phyloP scores from a whole-genome alignment of 2,329 filamentous ascomycete genomes.

The Fusarium sp. region DNA sequence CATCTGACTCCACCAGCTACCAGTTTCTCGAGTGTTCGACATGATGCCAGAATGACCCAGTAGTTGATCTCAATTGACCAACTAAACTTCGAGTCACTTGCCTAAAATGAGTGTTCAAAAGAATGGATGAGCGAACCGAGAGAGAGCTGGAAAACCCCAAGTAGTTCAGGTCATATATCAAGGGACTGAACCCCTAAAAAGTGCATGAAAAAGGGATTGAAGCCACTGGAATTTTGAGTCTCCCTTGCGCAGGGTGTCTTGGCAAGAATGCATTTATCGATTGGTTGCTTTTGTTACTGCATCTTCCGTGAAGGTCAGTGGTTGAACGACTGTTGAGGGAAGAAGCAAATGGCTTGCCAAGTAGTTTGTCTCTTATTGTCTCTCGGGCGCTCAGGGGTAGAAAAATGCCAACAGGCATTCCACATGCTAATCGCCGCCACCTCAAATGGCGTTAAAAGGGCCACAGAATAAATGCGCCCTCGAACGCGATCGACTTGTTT shows the following conservation, averaged over 20 bases:
- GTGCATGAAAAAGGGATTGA: conserved; percentile 16
- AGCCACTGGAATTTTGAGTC: conserved; percentile 21
- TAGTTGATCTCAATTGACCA: conserved; percentile 6
- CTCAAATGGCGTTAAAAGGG: background rate
- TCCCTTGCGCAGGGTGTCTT: conserved; percentile 7
- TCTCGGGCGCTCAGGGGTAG: background rate
- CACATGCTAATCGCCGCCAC: background rate
- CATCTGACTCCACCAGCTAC: conserved; percentile 24
- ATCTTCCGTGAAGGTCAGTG: background rate
- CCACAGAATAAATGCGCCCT: background rate
- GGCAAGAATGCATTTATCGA: background rate
- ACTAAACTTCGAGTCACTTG: background rate
- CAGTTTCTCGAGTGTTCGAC: background rate
- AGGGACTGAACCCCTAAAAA: background rate
- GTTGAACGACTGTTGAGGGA: background rate
- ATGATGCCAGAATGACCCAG: conserved; percentile 1
- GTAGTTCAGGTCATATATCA: conserved; percentile 11
- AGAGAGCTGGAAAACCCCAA: background rate
- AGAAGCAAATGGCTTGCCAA: conserved; percentile 7
- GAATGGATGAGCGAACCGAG: conserved; percentile 4
- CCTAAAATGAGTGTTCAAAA: conserved; percentile 2
- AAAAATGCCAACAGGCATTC: conserved; percentile 18
- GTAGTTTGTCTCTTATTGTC: background rate
- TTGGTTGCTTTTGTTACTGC: background rate
- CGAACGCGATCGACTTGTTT: background rate